These are phyloP conservation scores for Boletus tomentosulus DNA, from an alignment of 768 basidiomycete species.

Conservation along the genomic window DNA sequence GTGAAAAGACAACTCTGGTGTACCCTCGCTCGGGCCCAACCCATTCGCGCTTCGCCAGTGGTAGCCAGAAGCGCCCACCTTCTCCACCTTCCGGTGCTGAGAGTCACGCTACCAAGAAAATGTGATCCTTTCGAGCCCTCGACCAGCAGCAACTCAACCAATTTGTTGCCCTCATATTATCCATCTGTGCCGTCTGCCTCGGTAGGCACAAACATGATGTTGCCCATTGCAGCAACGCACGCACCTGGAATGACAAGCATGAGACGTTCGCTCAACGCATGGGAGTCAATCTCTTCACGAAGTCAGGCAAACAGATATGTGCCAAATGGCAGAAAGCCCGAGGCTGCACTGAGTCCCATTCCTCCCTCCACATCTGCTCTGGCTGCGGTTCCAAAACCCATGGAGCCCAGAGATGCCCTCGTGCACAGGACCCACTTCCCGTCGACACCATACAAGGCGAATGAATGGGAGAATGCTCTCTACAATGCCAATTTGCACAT, in stretches of 20 bases:
- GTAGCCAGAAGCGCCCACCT: not conserved
- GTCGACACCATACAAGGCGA: conserved; percentile 1
- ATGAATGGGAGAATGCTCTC: conserved; percentile 5
- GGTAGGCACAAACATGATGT: not conserved
- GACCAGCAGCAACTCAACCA: too few species aligned
- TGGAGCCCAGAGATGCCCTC: conserved; percentile 6
- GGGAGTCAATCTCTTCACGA: conserved; percentile 13
- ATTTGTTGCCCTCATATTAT: not conserved
- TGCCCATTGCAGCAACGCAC: not conserved
- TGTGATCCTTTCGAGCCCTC: not conserved
- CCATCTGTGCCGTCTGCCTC: not conserved
- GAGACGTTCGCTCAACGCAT: not conserved
- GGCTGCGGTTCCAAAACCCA: conserved; percentile 3
- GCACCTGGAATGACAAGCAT: not conserved
- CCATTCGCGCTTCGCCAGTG: not conserved
- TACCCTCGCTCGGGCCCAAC: not conserved
- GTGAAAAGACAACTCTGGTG: too few species aligned
- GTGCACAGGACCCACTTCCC: not conserved
- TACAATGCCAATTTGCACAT: accelerated
- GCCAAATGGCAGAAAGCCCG: not conserved
- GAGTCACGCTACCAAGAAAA: not conserved
- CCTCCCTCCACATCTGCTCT: conserved; percentile 6
- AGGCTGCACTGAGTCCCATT: not conserved
- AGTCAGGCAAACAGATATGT: conserved; percentile 2
- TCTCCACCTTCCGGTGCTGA: not conserved